Base-by-base conservation (phyloP, 2,329 filamentous ascomycete genomes). In the Fusarium sp. region DNA sequence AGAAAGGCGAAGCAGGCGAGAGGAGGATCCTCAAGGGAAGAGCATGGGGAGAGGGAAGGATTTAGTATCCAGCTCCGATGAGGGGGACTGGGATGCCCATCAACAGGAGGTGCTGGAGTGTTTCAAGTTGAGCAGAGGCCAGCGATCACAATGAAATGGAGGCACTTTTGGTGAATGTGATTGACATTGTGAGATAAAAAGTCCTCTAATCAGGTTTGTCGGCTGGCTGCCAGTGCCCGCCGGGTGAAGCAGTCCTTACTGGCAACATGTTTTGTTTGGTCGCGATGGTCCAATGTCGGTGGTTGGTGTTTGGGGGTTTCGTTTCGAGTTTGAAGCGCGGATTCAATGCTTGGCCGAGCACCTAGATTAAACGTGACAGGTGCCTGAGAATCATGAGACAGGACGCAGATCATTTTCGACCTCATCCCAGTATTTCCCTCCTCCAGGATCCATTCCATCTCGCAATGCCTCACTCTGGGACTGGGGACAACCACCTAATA, bases 111-210 rank as follows among this genome's bases (percentile, higher is more conserved):
- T 59, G 66, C 65, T 48, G 60, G 55, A 56, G 63, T 55, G 72
- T 74, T 74, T 74, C 72, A 74, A 62, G 65, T 74, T 57, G 63
- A 75, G 61, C 68, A 48, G 36, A 66, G n/a, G 15, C 18, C 53
- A 27, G 43, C 31, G 64, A 61, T 68, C 60, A 55, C 46, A n/a
- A 59, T 18, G 57, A 13, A n/a, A 27, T 13, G 27, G 2, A 9
- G 27, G 9, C 7, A 6, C 15, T 28, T 39, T 51, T 51, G 23
- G 23, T 23, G 23, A 23, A 23, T 23, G 23, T 23, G 23, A 23
- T 23, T 23, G 23, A 23, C 23, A 23, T 23, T 51, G 8, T 1
- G n/a, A 39, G 8, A 37, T 8, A 40, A 31, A 9, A 28, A 55
- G 30, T 48, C 4, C 52, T 40, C 2, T 31, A 34, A 15, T n/a